Percentiles rank a stretch among this genome's conserved stretches.
Conservation (phyloP, 176 grass and related monocot genomes). For the barley (Hordeum vulgare) region DNA sequence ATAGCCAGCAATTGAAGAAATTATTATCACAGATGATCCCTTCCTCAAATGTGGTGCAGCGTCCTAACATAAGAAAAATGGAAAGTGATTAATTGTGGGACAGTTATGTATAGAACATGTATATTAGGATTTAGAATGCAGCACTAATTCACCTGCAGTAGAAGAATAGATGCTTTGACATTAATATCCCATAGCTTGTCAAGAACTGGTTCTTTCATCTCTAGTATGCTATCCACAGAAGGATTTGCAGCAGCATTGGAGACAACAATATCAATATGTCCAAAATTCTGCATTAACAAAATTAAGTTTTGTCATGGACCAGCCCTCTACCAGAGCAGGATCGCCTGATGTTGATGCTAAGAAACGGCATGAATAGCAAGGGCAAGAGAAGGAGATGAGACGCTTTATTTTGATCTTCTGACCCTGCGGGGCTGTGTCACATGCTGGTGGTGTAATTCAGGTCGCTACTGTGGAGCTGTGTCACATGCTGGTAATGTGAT, state of each 20-base stretch:
- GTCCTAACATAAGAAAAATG: constrained; percentile 39
- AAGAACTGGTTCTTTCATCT: constrained; percentile 71
- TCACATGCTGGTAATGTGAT: neutral
- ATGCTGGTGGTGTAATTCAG: neutral
- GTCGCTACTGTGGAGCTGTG: neutral
- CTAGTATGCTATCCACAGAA: constrained; percentile 54
- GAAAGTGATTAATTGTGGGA: neutral
- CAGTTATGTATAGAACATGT: neutral
- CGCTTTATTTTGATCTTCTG: neutral
- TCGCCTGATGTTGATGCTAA: neutral
- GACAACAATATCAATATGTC: constrained; percentile 87
- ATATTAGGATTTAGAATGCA: neutral
- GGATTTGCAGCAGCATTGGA: constrained; percentile 97
- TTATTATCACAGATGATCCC: constrained; percentile 85
- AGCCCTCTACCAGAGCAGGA: neutral
- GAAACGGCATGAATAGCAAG: neutral
- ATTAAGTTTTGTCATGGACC: neutral
- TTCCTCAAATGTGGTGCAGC: constrained; percentile 55
- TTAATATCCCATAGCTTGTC: constrained; percentile 99
- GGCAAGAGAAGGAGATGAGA: neutral
- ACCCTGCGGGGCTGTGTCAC: neutral
- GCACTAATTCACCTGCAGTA: constrained; percentile 57
- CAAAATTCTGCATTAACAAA: constrained; percentile 56
- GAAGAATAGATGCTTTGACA: constrained; percentile 80
- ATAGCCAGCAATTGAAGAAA: constrained; percentile 88